Base-by-base conservation (phyloP, 1,284 basidiomycete genomes). In the Ustilago vetiveriae region DNA sequence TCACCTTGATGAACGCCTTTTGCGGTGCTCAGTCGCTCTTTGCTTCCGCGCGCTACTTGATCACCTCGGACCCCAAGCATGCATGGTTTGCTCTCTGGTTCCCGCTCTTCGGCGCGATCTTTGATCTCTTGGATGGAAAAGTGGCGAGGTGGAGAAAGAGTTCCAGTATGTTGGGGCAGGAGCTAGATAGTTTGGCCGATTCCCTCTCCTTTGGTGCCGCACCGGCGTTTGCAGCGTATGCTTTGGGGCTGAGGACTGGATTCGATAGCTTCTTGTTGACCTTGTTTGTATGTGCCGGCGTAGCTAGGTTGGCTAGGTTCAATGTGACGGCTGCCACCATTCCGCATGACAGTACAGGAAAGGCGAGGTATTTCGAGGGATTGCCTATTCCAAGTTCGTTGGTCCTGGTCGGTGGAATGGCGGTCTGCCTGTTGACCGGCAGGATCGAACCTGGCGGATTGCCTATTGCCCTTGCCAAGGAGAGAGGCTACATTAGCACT, bases 1-100 rank as follows among this genome's bases (percentile, higher is more conserved):
- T 99, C 78, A 99, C 95, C n/a, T 92, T 99, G 72, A 95, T 96
- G 90, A 99, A 99, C 82, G 96, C 96, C 36, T 92, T 98, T 82
- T 99, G 96, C 84, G 96, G 96, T 57, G 92, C 92, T 14, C 90
- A 97, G 76, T 97, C 94, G 36, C 87, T 99, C 71, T 95, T 95
- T 82, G 94, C 91, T 32, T 94, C 92, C 8, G 92, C 90, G 35
- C 89, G 90, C 59, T 95, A 95, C 84, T 86, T 95, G 68, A 78
- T 92, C 50, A 90, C 90, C 24, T 88, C 90, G 70, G 92, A 98
- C 82, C 79, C 80, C 6, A 86, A 87, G 60, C 75, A 79, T 43
- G 73, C 74, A 14, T 84, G 83, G 83, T 87, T 88, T 48, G 96
- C 94, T 6, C 88, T 96, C 62, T 85, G 87, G 51, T 89, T 95